Evolutionary conservation across 2,329 filamentous ascomycete genomes (phyloP).

Genomic region (Nigrospora sphaerica): DNA sequence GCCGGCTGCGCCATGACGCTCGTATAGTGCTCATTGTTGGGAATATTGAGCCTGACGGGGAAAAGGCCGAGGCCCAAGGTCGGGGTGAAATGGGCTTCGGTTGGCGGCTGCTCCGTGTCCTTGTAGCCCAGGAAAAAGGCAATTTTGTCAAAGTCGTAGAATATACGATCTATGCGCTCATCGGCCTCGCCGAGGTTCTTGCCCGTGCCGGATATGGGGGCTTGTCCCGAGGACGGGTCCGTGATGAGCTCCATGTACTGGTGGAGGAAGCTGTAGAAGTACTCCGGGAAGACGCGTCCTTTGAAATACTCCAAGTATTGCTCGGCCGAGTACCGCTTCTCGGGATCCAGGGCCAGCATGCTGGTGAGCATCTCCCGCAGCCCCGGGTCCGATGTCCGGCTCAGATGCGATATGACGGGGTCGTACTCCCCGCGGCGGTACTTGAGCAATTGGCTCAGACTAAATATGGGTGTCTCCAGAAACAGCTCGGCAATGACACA

Average conservation of each 20-base stretch:
- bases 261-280: constrained; percentile 96
- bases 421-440: constrained; percentile 92
- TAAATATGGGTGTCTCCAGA: constrained; percentile 93
- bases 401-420: constrained; percentile 71
- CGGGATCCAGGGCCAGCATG: constrained; percentile 93
- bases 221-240: constrained; percentile 75
- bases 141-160: constrained; percentile 95
- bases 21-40: constrained; percentile 70
- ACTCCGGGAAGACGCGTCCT: constrained; percentile 85
- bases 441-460: constrained; percentile 90
- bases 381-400: constrained; percentile 80
- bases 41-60: constrained; percentile 78
- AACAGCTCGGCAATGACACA: constrained; percentile 97
- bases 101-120: constrained; percentile 30
- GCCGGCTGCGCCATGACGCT: constrained; percentile 53
- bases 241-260: constrained; percentile 97
- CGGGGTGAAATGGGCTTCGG: constrained; percentile 28
- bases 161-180: constrained; percentile 88
- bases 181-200: constrained; percentile 81
- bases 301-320: constrained; percentile 92
- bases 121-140: constrained; percentile 84
- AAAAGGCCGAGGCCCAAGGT: constrained; percentile 57
- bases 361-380: constrained; percentile 84
- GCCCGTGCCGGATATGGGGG: constrained; percentile 57
- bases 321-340: constrained; percentile 86